Percentiles rank a stretch among this genome's conserved stretches.
Evolutionary conservation across 176 grass and related monocot genomes (phyloP).

Genomic region (Paspalum vaginatum): DNA sequence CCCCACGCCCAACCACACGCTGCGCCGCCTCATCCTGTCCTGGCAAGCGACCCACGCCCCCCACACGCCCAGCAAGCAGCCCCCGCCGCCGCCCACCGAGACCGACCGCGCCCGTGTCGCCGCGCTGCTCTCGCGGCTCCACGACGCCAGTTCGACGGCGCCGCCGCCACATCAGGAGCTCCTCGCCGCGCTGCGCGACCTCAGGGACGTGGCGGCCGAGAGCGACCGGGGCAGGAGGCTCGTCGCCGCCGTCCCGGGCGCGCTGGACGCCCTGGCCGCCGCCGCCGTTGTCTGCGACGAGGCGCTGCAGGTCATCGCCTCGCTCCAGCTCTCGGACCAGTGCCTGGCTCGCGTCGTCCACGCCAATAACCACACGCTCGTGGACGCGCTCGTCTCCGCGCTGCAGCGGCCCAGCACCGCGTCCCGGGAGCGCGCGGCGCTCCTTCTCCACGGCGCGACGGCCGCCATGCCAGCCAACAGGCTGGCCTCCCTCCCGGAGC

Average conservation of each 20-base stretch:
- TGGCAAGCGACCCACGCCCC: conserved; percentile 62
- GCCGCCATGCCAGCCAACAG: conserved; percentile 28
- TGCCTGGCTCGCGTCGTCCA: conserved; percentile 13
- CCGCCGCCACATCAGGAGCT: neutral
- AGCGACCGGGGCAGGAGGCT: conserved; percentile 48
- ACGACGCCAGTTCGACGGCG: neutral
- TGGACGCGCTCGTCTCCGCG: conserved; percentile 42
- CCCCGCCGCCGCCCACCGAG: neutral
- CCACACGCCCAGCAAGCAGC: neutral
- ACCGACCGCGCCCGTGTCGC: conserved; percentile 37
- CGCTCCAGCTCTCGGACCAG: conserved; percentile 50
- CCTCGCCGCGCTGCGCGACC: conserved; percentile 42
- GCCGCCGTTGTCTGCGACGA: conserved; percentile 31
- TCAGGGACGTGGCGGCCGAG: conserved; percentile 44
- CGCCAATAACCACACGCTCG: conserved; percentile 37
- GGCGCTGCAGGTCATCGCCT: conserved; percentile 50
- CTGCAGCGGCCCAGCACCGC: conserved; percentile 42
- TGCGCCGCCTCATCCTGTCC: conserved; percentile 71
- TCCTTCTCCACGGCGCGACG: conserved; percentile 45
- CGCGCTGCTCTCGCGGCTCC: conserved; percentile 31
- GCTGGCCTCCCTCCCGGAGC: conserved; percentile 33
- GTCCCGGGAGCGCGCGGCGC: conserved; percentile 46
- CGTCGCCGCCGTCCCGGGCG: conserved; percentile 34
- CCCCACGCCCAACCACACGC: conserved; percentile 83
- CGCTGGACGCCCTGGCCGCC: conserved; percentile 10